Percentiles rank a stretch among this genome's conserved stretches.
phyloP scores from a whole-genome alignment of 1,139 yeast species.

The Scheffersomyces stambukii region DNA sequence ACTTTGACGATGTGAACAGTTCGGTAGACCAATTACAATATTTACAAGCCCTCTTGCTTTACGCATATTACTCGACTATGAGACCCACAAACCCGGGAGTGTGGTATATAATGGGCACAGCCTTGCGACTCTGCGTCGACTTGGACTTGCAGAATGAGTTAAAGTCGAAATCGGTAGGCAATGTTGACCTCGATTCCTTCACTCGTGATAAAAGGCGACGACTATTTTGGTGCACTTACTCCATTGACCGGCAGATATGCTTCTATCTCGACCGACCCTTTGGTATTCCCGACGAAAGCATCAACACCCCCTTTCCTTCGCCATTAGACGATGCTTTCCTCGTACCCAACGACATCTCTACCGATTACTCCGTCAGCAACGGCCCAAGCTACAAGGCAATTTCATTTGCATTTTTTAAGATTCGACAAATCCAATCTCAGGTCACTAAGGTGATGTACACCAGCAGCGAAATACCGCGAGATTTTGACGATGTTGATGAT shows the following conservation, averaged over 20 bases:
- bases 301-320: conserved; percentile 66
- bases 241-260: conserved; percentile 75
- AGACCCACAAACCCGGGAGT: conserved; percentile 81
- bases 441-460: conserved; percentile 71
- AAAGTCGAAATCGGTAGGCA: conserved; percentile 16
- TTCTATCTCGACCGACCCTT: conserved; percentile 70
- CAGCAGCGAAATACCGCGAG: conserved; percentile 64
- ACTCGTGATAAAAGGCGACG: conserved; percentile 69
- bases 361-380: conserved; percentile 22
- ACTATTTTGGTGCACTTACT: conserved; percentile 85
- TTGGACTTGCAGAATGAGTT: conserved; percentile 72
- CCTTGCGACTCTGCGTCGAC: conserved; percentile 75
- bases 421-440: conserved; percentile 74
- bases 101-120: conserved; percentile 88
- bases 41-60: conserved; percentile 64
- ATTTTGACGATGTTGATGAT: conserved; percentile 46
- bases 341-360: conserved; percentile 22
- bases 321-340: conserved; percentile 68
- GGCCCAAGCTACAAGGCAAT: conserved; percentile 60
- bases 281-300: conserved; percentile 69
- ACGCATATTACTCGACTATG: conserved; percentile 70
- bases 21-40: conserved; percentile 64
- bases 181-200: conserved; percentile 42
- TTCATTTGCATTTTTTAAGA: conserved; percentile 59
- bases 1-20: conserved; percentile 54